Base-by-base conservation (phyloP, 176 grass and related monocot genomes). In the Eragrostis curvula region DNA sequence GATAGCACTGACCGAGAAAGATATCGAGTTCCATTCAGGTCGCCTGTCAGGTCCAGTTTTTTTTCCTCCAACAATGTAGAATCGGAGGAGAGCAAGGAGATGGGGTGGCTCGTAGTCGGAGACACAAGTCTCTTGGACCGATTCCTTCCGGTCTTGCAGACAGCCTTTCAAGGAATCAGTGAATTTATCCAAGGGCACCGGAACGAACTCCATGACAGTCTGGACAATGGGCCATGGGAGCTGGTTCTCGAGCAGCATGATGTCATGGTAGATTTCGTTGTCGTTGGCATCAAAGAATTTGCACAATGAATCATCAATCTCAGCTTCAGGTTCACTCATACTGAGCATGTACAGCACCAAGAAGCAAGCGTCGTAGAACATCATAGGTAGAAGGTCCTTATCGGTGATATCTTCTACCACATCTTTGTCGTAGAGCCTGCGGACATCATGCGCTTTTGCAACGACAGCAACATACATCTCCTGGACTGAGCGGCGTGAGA, bases 331-430 rank as follows among this genome's bases (percentile, higher is more conserved):
- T 9, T 47, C 45, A 47, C 45, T 47, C 47, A n/a, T 56, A 8
- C 1, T 1, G 4, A 32, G 36, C 73, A 76, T 78, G 56, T 45
- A 77, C 74, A 61, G 74, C 55, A 76, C 55, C n/a, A 76, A 27
- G 55, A 76, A 76, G n/a, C 74, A 76, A 11, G 74, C 74, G 0
- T 76, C 55, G 11, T 9, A 5, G 40, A 76, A 76, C 74, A 76
- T 76, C 74, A 76, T 77, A 1, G 16, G 4, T 8, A 18, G 41
- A 39, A 77, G 62, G 57, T 77, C 74, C 0, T 3, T 9, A 4
- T 45, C 15, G 4, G 23, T 0, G 2, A 77, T 17, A 61, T 32
- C 8, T 45, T 0, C 16, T 8, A 77, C 6, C 4, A 9, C 4
- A 7, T 46, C 57, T 24, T 29, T 20, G 74, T 77, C 74, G 8